phyloP scores from a whole-genome alignment of 2,329 filamentous ascomycete species.

The Clonostachys chloroleuca region DNA sequence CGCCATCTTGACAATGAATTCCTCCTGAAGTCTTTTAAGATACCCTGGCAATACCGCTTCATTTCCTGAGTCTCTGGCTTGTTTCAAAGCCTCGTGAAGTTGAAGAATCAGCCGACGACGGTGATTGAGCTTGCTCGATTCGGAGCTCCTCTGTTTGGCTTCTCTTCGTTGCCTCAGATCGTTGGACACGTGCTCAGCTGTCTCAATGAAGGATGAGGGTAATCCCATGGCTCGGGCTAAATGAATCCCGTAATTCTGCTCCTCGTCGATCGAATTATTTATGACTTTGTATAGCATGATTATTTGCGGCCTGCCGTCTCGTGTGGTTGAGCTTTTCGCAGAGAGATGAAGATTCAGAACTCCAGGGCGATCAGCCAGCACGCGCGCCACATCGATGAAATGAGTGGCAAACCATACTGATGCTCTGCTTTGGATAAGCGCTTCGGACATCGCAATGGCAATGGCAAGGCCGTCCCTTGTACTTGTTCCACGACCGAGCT shows the following conservation, averaged over 20 bases:
- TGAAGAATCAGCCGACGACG: slow-evolving; percentile 70
- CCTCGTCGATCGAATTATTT: slow-evolving; percentile 64
- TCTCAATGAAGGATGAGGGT: slow-evolving; percentile 60
- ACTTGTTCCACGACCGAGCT: slow-evolving; percentile 87
- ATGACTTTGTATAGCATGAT: slow-evolving; percentile 85
- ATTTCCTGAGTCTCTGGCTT: slow-evolving; percentile 60
- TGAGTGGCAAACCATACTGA: slow-evolving; percentile 93
- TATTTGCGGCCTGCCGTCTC: slow-evolving; percentile 55
- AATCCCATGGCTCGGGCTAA: slow-evolving; percentile 73
- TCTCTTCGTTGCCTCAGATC: slow-evolving; percentile 55
- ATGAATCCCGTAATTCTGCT: slow-evolving; percentile 74
- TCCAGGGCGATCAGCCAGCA: slow-evolving; percentile 69
- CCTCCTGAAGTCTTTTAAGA: slow-evolving; percentile 48
- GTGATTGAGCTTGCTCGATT: slow-evolving; percentile 51
- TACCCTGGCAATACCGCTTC: slow-evolving; percentile 35
- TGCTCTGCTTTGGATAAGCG: slow-evolving; percentile 72
- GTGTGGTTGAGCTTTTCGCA: slow-evolving; percentile 53
- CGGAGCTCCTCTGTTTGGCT: slow-evolving; percentile 52
- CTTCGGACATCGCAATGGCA: slow-evolving; percentile 85
- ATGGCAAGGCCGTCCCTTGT: slow-evolving; percentile 86
- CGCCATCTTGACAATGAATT: slow-evolving; percentile 71
- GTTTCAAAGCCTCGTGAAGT: slow-evolving; percentile 66
- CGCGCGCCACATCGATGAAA: slow-evolving; percentile 76
- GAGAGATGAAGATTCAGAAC: slow-evolving; percentile 80
- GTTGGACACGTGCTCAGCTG: slow-evolving; percentile 62